Evolutionary conservation across 768 basidiomycete genomes (phyloP).

Genomic region (Coprinellus micaceus): DNA sequence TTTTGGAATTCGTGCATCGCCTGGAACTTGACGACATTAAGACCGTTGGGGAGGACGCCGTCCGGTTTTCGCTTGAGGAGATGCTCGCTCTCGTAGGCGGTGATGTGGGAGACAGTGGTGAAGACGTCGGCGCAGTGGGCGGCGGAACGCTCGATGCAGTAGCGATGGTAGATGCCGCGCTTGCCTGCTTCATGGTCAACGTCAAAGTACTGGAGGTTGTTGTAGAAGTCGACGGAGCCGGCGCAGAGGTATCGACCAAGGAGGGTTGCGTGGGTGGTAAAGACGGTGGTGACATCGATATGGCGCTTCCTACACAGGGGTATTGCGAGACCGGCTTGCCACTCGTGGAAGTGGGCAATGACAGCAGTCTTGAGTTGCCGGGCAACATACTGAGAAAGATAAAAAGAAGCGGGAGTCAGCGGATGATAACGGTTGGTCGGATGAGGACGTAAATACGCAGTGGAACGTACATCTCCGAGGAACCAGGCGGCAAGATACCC

Average conservation of each 20-base stretch:
- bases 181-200: constrained; percentile 99
- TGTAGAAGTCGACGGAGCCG: constrained; percentile 98
- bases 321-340: constrained; percentile 97
- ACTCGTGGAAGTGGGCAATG: constrained; percentile 98
- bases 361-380: constrained; percentile 82
- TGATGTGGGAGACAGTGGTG: constrained; percentile 97
- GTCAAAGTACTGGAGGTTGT: constrained; percentile 98
- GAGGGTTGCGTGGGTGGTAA: constrained; percentile 97
- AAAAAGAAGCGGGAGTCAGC: neutral
- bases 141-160: constrained; percentile 95
- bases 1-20: constrained; percentile 99
- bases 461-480: constrained; percentile 81
- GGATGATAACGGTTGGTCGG: constrained; percentile 4
- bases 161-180: constrained; percentile 95
- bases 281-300: constrained; percentile 97
- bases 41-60: constrained; percentile 93
- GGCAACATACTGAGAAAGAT: constrained; percentile 60
- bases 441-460: constrained; percentile 5
- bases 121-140: constrained; percentile 97
- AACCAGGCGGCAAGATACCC: constrained; percentile 99
- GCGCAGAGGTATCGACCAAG: constrained; percentile 98
- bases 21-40: constrained; percentile 98
- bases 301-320: constrained; percentile 93
- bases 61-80: constrained; percentile 96
- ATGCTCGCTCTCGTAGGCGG: constrained; percentile 95